Evolutionary conservation across 805 yeast species (phyloP).

Genomic region (Schwanniomyces pseudopolymorphus): DNA sequence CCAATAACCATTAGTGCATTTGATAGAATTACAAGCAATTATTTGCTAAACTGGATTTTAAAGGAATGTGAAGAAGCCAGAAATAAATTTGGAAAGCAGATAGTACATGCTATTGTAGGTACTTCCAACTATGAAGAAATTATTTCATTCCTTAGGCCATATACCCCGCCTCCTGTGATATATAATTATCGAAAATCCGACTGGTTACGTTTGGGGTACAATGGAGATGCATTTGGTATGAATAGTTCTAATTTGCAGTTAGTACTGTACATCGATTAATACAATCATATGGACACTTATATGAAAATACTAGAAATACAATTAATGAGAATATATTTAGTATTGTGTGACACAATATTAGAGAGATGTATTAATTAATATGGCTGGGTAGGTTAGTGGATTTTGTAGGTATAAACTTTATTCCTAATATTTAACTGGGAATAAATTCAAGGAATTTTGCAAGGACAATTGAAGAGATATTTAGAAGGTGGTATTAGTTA

Average conservation of each 20-base stretch:
- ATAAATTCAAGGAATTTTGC: too few species aligned
- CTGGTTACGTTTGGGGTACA: constrained; percentile 42
- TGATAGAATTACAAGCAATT: constrained; percentile 46
- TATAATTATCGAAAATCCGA: constrained; percentile 31
- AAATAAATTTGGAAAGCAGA: constrained; percentile 30
- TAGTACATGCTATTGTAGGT: constrained; percentile 19
- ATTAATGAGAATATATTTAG: too few species aligned
- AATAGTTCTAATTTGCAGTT: constrained; percentile 13
- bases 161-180: constrained; percentile 24
- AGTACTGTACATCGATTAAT: constrained; percentile 27
- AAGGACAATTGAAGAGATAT: too few species aligned
- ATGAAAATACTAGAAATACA: too few species aligned
- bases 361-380: too few species aligned
- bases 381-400: too few species aligned
- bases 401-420: too few species aligned
- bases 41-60: constrained; percentile 52
- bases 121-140: constrained; percentile 19
- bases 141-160: constrained; percentile 19
- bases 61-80: constrained; percentile 51
- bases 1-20: constrained; percentile 59
- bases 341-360: too few species aligned
- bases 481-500: too few species aligned
- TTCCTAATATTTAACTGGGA: too few species aligned
- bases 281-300: too few species aligned
- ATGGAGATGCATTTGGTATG: constrained; percentile 30